Conservation (phyloP, 352 stramenopile genomes). For the Pythium biforme region DNA sequence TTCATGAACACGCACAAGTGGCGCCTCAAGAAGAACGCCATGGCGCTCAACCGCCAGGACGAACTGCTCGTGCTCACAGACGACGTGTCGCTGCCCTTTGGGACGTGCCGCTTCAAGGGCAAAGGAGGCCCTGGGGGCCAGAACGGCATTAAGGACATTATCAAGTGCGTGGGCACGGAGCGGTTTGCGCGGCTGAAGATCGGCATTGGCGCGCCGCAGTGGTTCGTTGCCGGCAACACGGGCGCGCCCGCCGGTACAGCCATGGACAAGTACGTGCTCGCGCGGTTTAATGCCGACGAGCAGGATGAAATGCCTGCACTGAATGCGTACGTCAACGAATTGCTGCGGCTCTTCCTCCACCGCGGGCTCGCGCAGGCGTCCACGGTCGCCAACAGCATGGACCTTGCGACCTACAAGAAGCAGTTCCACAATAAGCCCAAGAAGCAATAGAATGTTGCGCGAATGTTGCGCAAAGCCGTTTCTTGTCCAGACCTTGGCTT, state of each 20-base stretch:
- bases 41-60: constrained; percentile 77
- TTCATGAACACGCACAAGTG: constrained; percentile 83
- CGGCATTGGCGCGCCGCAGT: constrained; percentile 71
- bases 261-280: constrained; percentile 84
- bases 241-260: constrained; percentile 71
- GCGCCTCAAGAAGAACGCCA: constrained; percentile 82
- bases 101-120: constrained; percentile 77
- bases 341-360: constrained; percentile 81
- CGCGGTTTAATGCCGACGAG: constrained; percentile 73
- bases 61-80: constrained; percentile 83
- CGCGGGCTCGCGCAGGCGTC: constrained; percentile 69
- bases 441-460: constrained; percentile 24
- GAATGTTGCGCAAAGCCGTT: constrained; percentile 22
- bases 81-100: constrained; percentile 80
- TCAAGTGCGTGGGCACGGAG: constrained; percentile 79
- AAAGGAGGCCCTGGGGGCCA: constrained; percentile 77
- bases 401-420: constrained; percentile 54
- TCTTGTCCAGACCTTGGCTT: constrained; percentile 14
- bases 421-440: constrained; percentile 28
- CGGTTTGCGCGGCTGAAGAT: constrained; percentile 84
- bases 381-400: constrained; percentile 78
- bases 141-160: constrained; percentile 83
- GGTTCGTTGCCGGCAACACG: constrained; percentile 67
- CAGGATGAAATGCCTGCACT: constrained; percentile 68
- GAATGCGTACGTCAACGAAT: constrained; percentile 64